A percentile compares a stretch with the other conserved stretches of the same genome.
Evolutionary conservation across 805 yeast species (phyloP).

Genomic region (Blastobotrys americana): DNA sequence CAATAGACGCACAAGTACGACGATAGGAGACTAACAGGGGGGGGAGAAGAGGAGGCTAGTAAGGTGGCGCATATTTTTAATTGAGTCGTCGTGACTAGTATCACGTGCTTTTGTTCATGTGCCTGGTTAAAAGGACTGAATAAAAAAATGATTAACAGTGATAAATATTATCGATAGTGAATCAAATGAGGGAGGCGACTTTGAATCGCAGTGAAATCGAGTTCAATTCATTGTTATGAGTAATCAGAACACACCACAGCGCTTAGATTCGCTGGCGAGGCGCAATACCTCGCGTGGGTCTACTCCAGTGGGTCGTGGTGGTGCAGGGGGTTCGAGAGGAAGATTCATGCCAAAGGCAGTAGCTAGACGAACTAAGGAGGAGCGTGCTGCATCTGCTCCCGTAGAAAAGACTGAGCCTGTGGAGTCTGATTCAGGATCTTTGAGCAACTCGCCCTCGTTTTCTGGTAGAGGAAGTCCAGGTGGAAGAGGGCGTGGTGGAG

Average conservation of each 20-base stretch:
- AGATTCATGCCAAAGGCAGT: conserved; percentile 85
- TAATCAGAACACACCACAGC: too few relatives aligned
- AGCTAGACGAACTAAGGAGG: conserved; percentile 76
- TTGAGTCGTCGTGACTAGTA: too few relatives aligned
- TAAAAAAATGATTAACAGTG: too few relatives aligned
- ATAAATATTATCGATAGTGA: too few relatives aligned
- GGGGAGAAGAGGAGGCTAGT: too few relatives aligned
- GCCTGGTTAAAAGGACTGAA: too few relatives aligned
- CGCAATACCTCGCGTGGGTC: too few relatives aligned
- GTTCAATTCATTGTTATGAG: too few relatives aligned
- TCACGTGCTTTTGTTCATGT: too few relatives aligned
- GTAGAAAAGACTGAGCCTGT: conserved; percentile 32
- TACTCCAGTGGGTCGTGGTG: conserved; percentile 6
- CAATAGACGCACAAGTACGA: background rate
- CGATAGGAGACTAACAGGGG: background rate
- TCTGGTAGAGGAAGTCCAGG: conserved; percentile 4
- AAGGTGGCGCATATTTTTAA: too few relatives aligned
- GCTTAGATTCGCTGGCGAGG: conserved; percentile 17
- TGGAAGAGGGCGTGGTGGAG: conserved; percentile 10
- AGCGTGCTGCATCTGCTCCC: conserved; percentile 72
- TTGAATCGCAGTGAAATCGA: too few relatives aligned
- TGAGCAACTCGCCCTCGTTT: conserved; percentile 12
- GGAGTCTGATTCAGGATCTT: conserved; percentile 23
- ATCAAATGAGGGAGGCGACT: too few relatives aligned
- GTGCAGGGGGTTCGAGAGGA: conserved; percentile 14